Conservation (phyloP, 176 grass and related monocot genomes). For the Bolboschoenus planiculmis region DNA sequence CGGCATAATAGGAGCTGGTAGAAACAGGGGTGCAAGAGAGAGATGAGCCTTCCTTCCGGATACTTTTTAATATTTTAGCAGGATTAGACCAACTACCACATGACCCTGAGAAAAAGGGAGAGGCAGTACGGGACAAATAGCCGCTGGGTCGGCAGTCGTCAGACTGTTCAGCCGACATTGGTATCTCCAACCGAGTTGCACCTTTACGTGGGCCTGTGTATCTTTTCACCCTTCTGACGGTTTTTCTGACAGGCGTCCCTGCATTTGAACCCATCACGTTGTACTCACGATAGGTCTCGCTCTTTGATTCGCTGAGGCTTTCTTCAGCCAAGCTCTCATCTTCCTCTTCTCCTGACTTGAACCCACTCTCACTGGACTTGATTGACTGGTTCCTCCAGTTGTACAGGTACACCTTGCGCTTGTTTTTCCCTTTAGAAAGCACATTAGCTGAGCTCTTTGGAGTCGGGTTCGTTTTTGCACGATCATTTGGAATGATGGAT, state of each 20-base stretch:
- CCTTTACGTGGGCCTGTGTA: constrained; percentile 32
- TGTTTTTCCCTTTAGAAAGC: constrained; percentile 39
- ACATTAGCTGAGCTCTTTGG: constrained; percentile 24
- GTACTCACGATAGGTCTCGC: constrained; percentile 43
- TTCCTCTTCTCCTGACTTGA: constrained; percentile 47
- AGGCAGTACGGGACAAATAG: constrained; percentile 46
- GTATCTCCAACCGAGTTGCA: constrained; percentile 36
- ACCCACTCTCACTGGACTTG: constrained; percentile 57
- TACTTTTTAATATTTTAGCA: constrained; percentile 51
- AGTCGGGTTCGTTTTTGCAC: constrained; percentile 25
- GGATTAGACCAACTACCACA: constrained; percentile 62
- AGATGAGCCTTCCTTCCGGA: constrained; percentile 55
- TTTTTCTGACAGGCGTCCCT: constrained; percentile 42
- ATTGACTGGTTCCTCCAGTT: constrained; percentile 79
- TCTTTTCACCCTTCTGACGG: constrained; percentile 48
- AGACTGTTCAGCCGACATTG: constrained; percentile 47
- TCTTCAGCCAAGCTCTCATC: constrained; percentile 34
- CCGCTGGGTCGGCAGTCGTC: constrained; percentile 39
- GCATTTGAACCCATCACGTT: constrained; percentile 37
- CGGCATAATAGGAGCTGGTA: constrained; percentile 65
- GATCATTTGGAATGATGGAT: constrained; percentile 35
- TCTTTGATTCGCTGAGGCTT: constrained; percentile 37
- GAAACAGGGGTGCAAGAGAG: constrained; percentile 82
- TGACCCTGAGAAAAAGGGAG: constrained; percentile 62
- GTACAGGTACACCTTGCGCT: constrained; percentile 53